phyloP scores from a whole-genome alignment of 208 protist species.

The Leishmania lainsoni region DNA sequence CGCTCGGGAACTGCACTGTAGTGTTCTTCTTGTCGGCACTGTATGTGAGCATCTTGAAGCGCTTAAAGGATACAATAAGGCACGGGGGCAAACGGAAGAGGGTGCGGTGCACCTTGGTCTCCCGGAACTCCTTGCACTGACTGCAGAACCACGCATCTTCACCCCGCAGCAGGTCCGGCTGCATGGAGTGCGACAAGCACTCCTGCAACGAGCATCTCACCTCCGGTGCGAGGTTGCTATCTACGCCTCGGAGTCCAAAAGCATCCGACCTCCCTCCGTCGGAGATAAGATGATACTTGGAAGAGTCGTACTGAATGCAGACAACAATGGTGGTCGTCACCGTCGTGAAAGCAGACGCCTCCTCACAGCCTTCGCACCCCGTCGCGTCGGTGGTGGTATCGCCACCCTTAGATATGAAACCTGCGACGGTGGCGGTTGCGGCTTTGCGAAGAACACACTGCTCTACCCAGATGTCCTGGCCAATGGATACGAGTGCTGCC shows the following conservation, averaged over 20 bases:
- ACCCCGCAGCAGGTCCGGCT: constrained; percentile 59
- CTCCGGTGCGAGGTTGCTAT: constrained; percentile 10
- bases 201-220: constrained; percentile 47
- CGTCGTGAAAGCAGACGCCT: background rate
- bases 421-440: background rate
- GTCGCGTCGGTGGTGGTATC: background rate
- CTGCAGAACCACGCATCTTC: constrained; percentile 78
- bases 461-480: constrained; percentile 12
- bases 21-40: constrained; percentile 76
- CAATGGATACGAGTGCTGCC: background rate
- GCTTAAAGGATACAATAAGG: constrained; percentile 79
- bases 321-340: constrained; percentile 19
- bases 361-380: background rate
- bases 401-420: background rate
- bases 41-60: constrained; percentile 73
- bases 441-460: constrained; percentile 19
- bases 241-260: background rate
- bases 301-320: constrained; percentile 26
- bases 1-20: constrained; percentile 50
- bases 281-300: background rate
- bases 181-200: constrained; percentile 42
- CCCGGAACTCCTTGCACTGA: constrained; percentile 63
- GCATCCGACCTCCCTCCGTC: background rate
- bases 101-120: constrained; percentile 52
- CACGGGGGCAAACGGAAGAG: constrained; percentile 76